These are phyloP conservation scores for Bifiguratus adelaidae DNA, from an alignment of 192 early-diverging fungal genomes.

Conservation along the genomic window DNA sequence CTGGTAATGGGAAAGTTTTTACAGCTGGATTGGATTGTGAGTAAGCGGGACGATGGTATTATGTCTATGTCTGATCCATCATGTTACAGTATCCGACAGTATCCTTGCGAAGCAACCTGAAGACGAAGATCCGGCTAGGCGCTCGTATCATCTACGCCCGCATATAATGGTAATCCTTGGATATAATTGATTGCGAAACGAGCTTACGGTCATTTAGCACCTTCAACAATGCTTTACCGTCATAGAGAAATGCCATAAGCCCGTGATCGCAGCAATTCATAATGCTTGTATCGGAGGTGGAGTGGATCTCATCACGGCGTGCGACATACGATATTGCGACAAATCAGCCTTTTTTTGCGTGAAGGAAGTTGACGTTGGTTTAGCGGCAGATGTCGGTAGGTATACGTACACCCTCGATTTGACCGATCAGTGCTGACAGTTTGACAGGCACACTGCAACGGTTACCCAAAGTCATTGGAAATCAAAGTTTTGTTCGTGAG, in stretches of 20 bases:
- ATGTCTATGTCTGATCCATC: background rate
- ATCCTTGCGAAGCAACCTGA: background rate
- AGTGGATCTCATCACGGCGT: conserved; percentile 83
- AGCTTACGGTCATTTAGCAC: conserved; percentile 4
- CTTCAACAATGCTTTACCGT: conserved; percentile 63
- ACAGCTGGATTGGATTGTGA: conserved; percentile 87
- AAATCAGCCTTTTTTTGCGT: conserved; percentile 75
- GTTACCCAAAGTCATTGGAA: conserved; percentile 89
- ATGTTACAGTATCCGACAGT: background rate
- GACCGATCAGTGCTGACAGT: background rate
- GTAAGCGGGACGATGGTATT: background rate
- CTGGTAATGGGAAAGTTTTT: conserved; percentile 67
- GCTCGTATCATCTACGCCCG: conserved; percentile 20
- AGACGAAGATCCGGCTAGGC: conserved; percentile 15
- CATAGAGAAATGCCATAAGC: conserved; percentile 76
- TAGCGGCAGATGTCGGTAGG: conserved; percentile 81
- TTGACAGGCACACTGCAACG: conserved; percentile 74
- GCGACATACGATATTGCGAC: conserved; percentile 80
- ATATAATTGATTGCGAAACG: background rate
- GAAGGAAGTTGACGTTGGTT: conserved; percentile 88
- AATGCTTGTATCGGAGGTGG: conserved; percentile 78
- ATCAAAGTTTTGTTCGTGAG: conserved; percentile 85
- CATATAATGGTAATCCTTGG: conserved; percentile 16
- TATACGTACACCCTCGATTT: background rate
- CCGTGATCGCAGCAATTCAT: conserved; percentile 85